Percentiles rank a stretch among this genome's conserved stretches.
These are phyloP conservation scores for Lichtheimia ornata DNA, from an alignment of 371 early-diverging fungal species.

Conservation along the genomic window DNA sequence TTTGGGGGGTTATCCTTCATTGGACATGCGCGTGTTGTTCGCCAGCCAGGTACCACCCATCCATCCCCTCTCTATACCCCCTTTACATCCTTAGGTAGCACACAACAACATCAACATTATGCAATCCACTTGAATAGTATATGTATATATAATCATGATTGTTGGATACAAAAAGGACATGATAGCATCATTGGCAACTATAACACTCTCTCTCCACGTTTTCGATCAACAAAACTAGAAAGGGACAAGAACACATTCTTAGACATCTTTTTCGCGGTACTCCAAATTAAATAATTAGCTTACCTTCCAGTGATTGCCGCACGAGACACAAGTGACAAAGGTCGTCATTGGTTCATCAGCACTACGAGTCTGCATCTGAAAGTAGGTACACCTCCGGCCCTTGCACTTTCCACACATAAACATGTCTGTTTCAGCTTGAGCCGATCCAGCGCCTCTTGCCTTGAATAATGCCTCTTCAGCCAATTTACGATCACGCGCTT, in stretches of 20 bases:
- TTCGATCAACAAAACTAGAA: neutral
- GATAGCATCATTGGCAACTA: neutral
- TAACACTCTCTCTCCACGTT: neutral
- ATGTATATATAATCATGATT: no score
- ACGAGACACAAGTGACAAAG: slow-evolving; percentile 86
- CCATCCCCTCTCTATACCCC: no score
- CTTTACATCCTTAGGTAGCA: no score
- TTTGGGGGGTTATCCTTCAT: no score
- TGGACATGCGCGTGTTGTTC: no score
- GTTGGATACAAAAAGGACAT: no score
- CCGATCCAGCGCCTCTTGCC: slow-evolving; percentile 78
- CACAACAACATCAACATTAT: no score
- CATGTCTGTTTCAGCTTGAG: slow-evolving; percentile 89
- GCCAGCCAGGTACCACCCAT: no score
- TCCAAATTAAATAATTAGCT: slow-evolving; percentile 2
- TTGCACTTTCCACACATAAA: slow-evolving; percentile 97
- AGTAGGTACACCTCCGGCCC: slow-evolving; percentile 87
- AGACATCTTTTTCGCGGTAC: neutral
- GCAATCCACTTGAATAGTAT: no score
- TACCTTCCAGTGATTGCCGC: slow-evolving; percentile 87
- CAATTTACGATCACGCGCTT: slow-evolving; percentile 70
- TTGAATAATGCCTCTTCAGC: slow-evolving; percentile 75
- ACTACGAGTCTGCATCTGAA: slow-evolving; percentile 91
- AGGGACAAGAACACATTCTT: neutral
- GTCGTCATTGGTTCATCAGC: slow-evolving; percentile 99